Evolutionary conservation across 78 protist species (phyloP).

Genomic region (Creolimax fragrantissima): DNA sequence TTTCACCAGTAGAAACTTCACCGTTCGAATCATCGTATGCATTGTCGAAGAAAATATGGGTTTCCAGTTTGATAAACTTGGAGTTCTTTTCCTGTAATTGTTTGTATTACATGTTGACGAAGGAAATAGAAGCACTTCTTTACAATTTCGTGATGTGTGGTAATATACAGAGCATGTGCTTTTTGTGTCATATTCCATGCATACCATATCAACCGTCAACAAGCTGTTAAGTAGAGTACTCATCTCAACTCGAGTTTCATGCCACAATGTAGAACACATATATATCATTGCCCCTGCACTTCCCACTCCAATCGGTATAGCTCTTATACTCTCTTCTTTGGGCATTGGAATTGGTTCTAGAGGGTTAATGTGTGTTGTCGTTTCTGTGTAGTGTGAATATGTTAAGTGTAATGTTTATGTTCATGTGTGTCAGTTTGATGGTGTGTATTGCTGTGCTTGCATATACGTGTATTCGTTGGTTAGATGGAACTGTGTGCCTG

Average conservation of each 20-base stretch:
- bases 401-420: too few species aligned
- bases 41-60: neutral
- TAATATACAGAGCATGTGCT: too few species aligned
- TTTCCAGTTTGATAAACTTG: neutral
- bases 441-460: too few species aligned
- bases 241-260: constrained; percentile 13
- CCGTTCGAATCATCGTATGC: neutral
- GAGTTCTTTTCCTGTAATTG: neutral
- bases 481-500: too few species aligned
- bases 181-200: neutral
- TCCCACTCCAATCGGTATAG: too few species aligned
- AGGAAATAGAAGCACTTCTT: too few species aligned
- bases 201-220: neutral
- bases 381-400: neutral
- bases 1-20: neutral
- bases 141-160: too few species aligned
- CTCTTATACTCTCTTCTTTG: too few species aligned
- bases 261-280: constrained; percentile 16
- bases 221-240: neutral
- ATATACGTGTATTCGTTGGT: too few species aligned
- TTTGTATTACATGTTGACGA: too few species aligned
- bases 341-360: too few species aligned
- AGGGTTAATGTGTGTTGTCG: neutral
- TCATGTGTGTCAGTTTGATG: too few species aligned
- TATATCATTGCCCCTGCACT: neutral